Evolutionary conservation across 2,329 filamentous ascomycete species (phyloP).

Genomic region (Xylaria multiplex): DNA sequence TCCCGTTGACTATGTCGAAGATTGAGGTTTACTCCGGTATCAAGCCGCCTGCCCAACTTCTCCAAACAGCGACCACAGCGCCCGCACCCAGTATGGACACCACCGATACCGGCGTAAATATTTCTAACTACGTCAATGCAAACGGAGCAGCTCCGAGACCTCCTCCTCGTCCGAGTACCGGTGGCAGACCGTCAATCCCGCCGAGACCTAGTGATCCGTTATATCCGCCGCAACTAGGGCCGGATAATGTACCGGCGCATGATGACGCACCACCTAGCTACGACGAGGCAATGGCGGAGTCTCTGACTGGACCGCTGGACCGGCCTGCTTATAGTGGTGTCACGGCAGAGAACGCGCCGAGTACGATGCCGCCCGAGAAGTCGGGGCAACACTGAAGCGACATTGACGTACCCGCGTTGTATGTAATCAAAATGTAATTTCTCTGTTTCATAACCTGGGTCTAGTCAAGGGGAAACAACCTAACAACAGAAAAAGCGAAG

Average conservation of each 20-base stretch:
- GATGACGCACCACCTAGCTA: slow-evolving; percentile 94
- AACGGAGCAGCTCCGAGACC: slow-evolving; percentile 50
- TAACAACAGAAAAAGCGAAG: background rate
- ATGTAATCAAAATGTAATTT: background rate
- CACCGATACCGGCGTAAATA: slow-evolving; percentile 42
- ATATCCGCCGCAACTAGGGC: slow-evolving; percentile 68
- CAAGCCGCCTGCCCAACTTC: slow-evolving; percentile 77
- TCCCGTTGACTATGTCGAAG: slow-evolving; percentile 79
- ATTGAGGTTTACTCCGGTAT: slow-evolving; percentile 90
- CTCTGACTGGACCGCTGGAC: slow-evolving; percentile 70
- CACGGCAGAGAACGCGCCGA: slow-evolving; percentile 69
- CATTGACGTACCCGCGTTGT: background rate
- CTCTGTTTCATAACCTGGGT: background rate
- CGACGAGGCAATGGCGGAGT: slow-evolving; percentile 88
- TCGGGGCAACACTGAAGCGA: slow-evolving; percentile 31
- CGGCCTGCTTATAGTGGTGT: slow-evolving; percentile 75
- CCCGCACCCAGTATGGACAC: slow-evolving; percentile 41
- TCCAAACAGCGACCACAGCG: slow-evolving; percentile 58
- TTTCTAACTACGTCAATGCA: slow-evolving; percentile 6
- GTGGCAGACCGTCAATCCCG: slow-evolving; percentile 34
- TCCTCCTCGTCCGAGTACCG: slow-evolving; percentile 51
- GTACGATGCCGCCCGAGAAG: slow-evolving; percentile 52
- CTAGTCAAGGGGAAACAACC: background rate
- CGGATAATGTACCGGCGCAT: slow-evolving; percentile 55
- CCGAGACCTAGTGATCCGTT: slow-evolving; percentile 57